Conservation (phyloP, 192 early-diverging fungal genomes). For the Endogone sp. region DNA sequence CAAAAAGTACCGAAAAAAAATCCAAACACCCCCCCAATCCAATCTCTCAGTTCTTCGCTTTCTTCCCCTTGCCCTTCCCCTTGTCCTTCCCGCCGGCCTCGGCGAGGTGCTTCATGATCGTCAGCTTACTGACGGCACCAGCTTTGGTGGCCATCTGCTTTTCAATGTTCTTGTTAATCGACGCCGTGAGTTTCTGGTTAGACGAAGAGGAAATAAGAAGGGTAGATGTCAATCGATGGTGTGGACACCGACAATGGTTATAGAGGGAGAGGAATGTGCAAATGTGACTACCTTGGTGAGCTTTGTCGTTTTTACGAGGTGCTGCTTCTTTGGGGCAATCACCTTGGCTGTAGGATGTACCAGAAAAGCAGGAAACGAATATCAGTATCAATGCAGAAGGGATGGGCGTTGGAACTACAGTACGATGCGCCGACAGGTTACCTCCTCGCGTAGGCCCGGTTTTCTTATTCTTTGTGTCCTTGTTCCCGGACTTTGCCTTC, state of each 20-base stretch:
- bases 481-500: neutral
- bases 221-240: neutral
- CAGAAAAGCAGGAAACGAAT: too few relatives aligned
- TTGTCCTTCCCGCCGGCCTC: constrained; percentile 19
- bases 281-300: constrained; percentile 20
- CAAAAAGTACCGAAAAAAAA: too few relatives aligned
- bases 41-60: neutral
- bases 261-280: neutral
- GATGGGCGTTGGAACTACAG: neutral
- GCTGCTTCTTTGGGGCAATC: constrained; percentile 31
- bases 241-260: neutral
- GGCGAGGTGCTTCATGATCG: constrained; percentile 70
- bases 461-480: neutral
- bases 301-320: constrained; percentile 19
- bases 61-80: neutral
- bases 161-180: constrained; percentile 54
- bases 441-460: neutral
- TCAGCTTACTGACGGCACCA: constrained; percentile 70
- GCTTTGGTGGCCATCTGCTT: constrained; percentile 68
- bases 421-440: neutral
- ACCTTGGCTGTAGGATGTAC: constrained; percentile 21
- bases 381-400: too few relatives aligned
- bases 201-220: neutral
- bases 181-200: constrained; percentile 43
- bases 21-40: too few relatives aligned